Base-by-base conservation (phyloP, 164 flowering plant genomes). In the Echeveria elegans region DNA sequence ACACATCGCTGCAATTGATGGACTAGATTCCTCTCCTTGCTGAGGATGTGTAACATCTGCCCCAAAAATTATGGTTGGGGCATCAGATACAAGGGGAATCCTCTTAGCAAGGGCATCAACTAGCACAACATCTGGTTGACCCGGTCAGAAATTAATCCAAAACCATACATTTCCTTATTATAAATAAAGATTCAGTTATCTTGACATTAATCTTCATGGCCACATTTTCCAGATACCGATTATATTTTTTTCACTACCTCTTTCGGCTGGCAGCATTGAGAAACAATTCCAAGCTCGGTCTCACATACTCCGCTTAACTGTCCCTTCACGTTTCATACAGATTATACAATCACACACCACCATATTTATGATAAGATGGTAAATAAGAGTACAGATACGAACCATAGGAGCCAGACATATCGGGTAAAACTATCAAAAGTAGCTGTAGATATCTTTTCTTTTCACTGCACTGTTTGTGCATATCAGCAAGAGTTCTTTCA, bases 351-450 rank as follows among this genome's bases (percentile, higher is more conserved):
- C 41, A 38, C 6, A 38, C 12, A 14, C 8, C 12, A 38, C 5
- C 12, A 38, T n/a, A n/a, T n/a, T n/a, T 38, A 38, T 8, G 41
- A 38, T 14, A 38, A 2, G 12, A 10, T 36, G 38, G 38, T 8
- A 36, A 36, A 36, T 4, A 8, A 10, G 10, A 18, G 18, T 38
- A n/a, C n/a, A 37, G 52, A 21, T 18, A 71, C 84, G 61, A 16
- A 90, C 98, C 97, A 77, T 94, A 91, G 0, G 83, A 78, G 0
- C 97, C 94, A 71, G 62, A 73, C 0, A 59, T 11, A 50, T 89
- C 94, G 34, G 99, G 99, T 50, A 95, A 75, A 37, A 95, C 82
- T 19, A 92, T 66, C 6, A 95, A 77, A 68, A 95, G 58, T 66
- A 95, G 50, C 72, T 87, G 94, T 11, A 92, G 88, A 4, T 67